These are phyloP conservation scores for Phaeolepiota aurea DNA, from an alignment of 768 basidiomycete genomes.

Conservation along the genomic window DNA sequence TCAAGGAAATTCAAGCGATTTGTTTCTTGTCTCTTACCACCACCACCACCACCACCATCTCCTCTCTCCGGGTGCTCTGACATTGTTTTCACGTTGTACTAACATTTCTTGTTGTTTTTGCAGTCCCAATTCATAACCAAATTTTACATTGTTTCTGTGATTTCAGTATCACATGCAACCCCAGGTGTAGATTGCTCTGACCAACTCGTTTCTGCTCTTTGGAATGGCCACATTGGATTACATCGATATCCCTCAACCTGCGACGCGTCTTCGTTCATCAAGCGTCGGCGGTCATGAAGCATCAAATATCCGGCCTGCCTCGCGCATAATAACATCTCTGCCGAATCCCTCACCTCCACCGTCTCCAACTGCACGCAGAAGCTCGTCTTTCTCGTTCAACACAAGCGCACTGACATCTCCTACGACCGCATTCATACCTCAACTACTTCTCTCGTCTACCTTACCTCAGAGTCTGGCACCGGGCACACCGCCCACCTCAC, in stretches of 20 bases:
- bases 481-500: slow-evolving; percentile 10
- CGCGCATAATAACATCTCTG: slow-evolving; percentile 33
- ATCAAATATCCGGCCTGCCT: slow-evolving; percentile 26
- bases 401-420: slow-evolving; percentile 18
- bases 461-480: slow-evolving; percentile 10
- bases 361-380: slow-evolving; percentile 14
- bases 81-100: no score
- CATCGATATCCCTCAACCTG: slow-evolving; percentile 31
- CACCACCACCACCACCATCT: no score
- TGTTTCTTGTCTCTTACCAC: no score
- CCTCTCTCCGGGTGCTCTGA: no score
- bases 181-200: no score
- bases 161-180: no score
- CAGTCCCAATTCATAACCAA: no score
- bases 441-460: slow-evolving; percentile 25
- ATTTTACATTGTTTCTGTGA: no score
- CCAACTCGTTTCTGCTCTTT: no score
- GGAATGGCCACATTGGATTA: slow-evolving; percentile 48
- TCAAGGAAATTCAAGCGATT: no score
- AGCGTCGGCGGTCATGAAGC: slow-evolving; percentile 1
- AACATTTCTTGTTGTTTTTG: no score
- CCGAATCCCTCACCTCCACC: slow-evolving; percentile 28
- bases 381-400: slow-evolving; percentile 11
- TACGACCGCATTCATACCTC: slow-evolving; percentile 25
- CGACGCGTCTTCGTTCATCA: slow-evolving; percentile 24